A percentile compares a stretch with the other conserved stretches of the same genome.
These are phyloP conservation scores for Cicer cuneatum DNA, from an alignment of 306 rosid species.

Conservation along the genomic window DNA sequence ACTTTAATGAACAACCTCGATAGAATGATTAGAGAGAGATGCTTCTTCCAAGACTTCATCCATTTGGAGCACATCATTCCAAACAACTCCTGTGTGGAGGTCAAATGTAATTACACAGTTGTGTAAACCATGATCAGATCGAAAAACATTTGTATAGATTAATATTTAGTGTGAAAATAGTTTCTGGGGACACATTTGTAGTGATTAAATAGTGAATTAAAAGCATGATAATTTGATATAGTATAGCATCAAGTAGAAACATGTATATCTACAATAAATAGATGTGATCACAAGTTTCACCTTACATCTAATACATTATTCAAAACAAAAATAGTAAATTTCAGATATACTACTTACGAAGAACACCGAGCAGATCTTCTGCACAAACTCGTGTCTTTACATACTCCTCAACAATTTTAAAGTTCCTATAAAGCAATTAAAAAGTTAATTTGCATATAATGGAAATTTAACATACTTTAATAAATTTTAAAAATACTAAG, in stretches of 20 bases:
- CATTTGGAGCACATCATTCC: constrained; percentile 72
- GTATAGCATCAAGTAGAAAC: neutral
- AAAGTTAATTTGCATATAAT: constrained; percentile 14
- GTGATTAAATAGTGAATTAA: constrained; percentile 3
- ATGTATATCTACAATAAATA: neutral
- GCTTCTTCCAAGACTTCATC: constrained; percentile 66
- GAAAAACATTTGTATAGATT: constrained; percentile 1
- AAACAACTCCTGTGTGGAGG: constrained; percentile 59
- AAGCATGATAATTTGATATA: constrained; percentile 16
- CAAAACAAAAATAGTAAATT: neutral
- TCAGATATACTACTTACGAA: constrained; percentile 60
- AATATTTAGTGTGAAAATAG: constrained; percentile 5
- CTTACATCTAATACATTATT: constrained; percentile 9
- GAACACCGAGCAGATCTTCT: constrained; percentile 64
- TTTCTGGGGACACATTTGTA: neutral
- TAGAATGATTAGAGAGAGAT: constrained; percentile 54
- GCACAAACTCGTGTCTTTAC: constrained; percentile 62
- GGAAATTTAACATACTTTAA: constrained; percentile 10
- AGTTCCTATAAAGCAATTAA: constrained; percentile 39
- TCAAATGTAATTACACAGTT: constrained; percentile 35
- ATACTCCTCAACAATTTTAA: constrained; percentile 59
- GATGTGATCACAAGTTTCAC: neutral
- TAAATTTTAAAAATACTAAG: neutral
- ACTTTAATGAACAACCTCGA: constrained; percentile 59
- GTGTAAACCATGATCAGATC: constrained; percentile 15